Evolutionary conservation across 345 rosid species (phyloP).

Genomic region (Psidium friedrichsthalianum): DNA sequence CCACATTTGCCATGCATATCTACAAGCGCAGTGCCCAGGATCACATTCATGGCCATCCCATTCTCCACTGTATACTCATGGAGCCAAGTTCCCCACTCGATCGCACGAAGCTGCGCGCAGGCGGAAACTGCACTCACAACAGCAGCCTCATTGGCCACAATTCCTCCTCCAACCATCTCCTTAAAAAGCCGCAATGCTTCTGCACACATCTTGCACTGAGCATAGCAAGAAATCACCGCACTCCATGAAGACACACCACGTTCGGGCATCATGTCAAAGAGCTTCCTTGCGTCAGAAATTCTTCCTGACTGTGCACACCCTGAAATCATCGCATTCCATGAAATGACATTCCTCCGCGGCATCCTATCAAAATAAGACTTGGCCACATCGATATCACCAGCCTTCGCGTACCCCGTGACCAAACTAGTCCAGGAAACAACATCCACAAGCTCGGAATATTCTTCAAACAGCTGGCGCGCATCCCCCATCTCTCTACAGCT

Average conservation of each 20-base stretch:
- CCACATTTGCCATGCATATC: conserved; percentile 28
- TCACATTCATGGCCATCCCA: conserved; percentile 5
- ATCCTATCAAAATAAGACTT: conserved; percentile 5
- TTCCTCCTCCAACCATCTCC: conserved; percentile 8
- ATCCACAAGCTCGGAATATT: background rate
- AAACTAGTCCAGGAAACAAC: conserved; percentile 7
- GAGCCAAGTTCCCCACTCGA: conserved; percentile 9
- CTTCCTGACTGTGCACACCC: conserved; percentile 6
- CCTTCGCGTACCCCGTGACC: conserved; percentile 6
- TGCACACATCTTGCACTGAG: conserved; percentile 2
- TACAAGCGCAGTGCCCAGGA: conserved; percentile 13
- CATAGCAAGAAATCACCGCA: conserved; percentile 16
- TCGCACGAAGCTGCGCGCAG: conserved; percentile 6
- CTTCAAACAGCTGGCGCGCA: conserved; percentile 3
- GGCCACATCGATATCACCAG: conserved; percentile 4
- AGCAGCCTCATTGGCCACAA: conserved; percentile 13
- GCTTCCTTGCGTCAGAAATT: conserved; percentile 11
- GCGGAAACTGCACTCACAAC: conserved; percentile 15
- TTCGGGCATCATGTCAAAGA: conserved; percentile 20
- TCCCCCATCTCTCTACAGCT: background rate
- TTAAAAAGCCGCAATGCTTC: conserved; percentile 8
- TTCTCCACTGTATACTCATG: background rate
- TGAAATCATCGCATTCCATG: conserved; percentile 23
- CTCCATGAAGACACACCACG: conserved; percentile 22
- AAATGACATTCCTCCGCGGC: conserved; percentile 13